Conservation (phyloP, 2,329 filamentous ascomycete genomes). For the Ceratocystis lukuohia region DNA sequence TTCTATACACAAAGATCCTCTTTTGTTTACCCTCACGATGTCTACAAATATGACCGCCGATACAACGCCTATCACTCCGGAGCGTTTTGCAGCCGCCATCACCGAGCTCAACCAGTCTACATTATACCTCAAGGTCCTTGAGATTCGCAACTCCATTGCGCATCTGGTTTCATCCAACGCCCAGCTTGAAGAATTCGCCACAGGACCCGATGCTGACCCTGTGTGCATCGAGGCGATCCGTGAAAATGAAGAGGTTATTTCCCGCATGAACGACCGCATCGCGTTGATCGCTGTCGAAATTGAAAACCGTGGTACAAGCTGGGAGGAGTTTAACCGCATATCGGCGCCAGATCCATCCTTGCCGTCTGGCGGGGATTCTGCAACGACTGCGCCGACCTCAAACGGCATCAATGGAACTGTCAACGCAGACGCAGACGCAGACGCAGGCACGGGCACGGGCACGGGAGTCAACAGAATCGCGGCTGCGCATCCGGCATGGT, state of each 20-base stretch:
- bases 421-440: background rate
- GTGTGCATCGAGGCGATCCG: slow-evolving; percentile 62
- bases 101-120: slow-evolving; percentile 50
- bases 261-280: slow-evolving; percentile 53
- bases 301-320: slow-evolving; percentile 41
- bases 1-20: background rate
- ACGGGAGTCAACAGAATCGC: background rate
- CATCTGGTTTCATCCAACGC: slow-evolving; percentile 63
- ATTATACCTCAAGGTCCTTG: slow-evolving; percentile 61
- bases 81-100: slow-evolving; percentile 54
- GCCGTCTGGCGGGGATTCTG: background rate
- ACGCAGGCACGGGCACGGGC: too few species aligned
- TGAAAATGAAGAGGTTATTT: slow-evolving; percentile 58
- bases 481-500: slow-evolving; percentile 37
- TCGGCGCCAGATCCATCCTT: slow-evolving; percentile 22
- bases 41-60: slow-evolving; percentile 44
- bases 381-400: background rate
- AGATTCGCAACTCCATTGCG: slow-evolving; percentile 59
- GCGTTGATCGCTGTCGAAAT: slow-evolving; percentile 52
- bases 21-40: background rate
- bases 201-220: slow-evolving; percentile 38
- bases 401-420: slow-evolving; percentile 1
- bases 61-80: slow-evolving; percentile 45
- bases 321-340: slow-evolving; percentile 42
- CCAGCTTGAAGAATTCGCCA: slow-evolving; percentile 56